These are phyloP conservation scores for Pleoardoris graminearum DNA, from an alignment of 2,329 filamentous ascomycete genomes.

Conservation along the genomic window DNA sequence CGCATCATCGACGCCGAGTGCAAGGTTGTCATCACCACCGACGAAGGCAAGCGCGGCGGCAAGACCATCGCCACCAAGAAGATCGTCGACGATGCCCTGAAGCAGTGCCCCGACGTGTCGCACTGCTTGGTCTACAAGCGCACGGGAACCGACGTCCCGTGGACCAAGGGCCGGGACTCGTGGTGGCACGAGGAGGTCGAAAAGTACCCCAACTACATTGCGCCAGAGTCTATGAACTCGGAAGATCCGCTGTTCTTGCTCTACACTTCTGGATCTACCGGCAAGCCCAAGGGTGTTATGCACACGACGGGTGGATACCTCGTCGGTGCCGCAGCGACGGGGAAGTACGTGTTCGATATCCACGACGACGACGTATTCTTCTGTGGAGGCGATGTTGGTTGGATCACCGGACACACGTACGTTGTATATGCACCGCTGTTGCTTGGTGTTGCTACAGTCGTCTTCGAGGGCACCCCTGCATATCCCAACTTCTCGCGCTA, in stretches of 20 bases:
- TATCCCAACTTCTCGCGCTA: constrained; percentile 98
- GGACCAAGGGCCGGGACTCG: constrained; percentile 83
- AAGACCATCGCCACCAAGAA: constrained; percentile 98
- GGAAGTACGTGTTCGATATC: constrained; percentile 98
- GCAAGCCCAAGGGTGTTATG: constrained; percentile 98
- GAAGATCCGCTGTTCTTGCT: constrained; percentile 97
- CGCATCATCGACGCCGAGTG: constrained; percentile 88
- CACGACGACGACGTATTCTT: constrained; percentile 93
- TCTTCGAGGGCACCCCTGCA: constrained; percentile 96
- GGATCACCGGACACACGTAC: constrained; percentile 99
- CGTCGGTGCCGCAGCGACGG: constrained; percentile 88
- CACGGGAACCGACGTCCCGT: constrained; percentile 89
- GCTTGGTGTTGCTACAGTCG: constrained; percentile 89
- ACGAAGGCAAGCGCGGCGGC: constrained; percentile 96
- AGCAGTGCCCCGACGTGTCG: constrained; percentile 87
- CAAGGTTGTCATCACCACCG: constrained; percentile 93
- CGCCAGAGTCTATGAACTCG: constrained; percentile 85
- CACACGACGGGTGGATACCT: constrained; percentile 96
- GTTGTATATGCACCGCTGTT: constrained; percentile 95
- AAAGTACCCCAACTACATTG: constrained; percentile 92
- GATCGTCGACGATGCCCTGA: constrained; percentile 96
- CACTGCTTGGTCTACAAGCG: constrained; percentile 92
- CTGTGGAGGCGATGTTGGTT: constrained; percentile 96
- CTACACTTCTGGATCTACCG: constrained; percentile 96
- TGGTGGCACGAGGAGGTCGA: constrained; percentile 99